Base-by-base conservation (phyloP, 768 basidiomycete species). In the Podaxis mareebaensis region DNA sequence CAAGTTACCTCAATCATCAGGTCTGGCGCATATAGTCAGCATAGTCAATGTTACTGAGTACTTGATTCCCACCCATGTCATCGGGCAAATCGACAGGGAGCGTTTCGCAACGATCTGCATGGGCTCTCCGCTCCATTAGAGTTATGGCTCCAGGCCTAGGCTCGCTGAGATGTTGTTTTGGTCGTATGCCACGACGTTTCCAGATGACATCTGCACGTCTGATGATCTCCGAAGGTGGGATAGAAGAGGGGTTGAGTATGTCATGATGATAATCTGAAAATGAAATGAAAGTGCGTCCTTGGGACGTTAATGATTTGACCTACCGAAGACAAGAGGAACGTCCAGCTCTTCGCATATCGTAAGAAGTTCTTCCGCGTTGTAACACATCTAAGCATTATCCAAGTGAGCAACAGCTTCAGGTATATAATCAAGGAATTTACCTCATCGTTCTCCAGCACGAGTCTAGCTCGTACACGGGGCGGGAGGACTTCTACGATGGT, bases 401-500 rank as follows among this genome's bases (percentile, higher is more conserved):
- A 30, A 13, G 24, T 17, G 3, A 52, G 24, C 12, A 36, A 53
- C 17, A 3, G 26, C 39, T 46, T 10, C 24, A 42, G 10, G 40
- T 26, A 20, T 28, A 26, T 17, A n/a, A 58, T n/a, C 51, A 20
- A 17, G 8, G 17, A 11, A 69, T 77, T 46, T 61, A 91, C 92
- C 79, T 98, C 96, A 67, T 97, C 96, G 64, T 97, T 98, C 75
- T 98, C 96, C n/a, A 95, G 79, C 1, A 94, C 95, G 22, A 96
- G 73, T 51, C 96, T 81, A 13, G 81, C 81, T 64, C 90, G 85
- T 63, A 93, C 86, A 24, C 84, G 82, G 22, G 83, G 76, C 7
- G 87, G 79, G 42, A 94, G 80, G n/a, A 74, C 68, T 10, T 82
- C 79, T 53, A 71, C 76, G 63, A 93, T 90, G 13, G 88, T 90